A percentile compares a stretch with the other conserved stretches of the same genome.
Evolutionary conservation across 2,329 filamentous ascomycete genomes (phyloP).

Genomic region (Cordyceps fumosorosea): DNA sequence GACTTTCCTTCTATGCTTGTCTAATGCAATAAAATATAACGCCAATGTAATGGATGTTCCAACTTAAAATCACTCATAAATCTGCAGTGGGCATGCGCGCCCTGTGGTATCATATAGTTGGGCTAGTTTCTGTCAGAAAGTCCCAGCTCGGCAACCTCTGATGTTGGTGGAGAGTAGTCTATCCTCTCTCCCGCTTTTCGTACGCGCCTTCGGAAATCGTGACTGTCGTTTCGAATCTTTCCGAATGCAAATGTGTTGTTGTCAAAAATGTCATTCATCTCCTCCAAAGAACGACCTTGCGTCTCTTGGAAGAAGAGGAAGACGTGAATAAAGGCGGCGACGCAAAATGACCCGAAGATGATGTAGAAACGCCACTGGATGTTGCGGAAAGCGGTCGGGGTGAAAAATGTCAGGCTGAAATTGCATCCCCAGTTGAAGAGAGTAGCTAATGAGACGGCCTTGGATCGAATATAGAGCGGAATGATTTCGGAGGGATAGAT

Average conservation of each 20-base stretch:
- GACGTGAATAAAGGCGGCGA: conserved; percentile 14
- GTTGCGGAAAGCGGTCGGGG: conserved; percentile 24
- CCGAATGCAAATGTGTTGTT: conserved; percentile 16
- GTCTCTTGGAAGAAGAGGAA: conserved; percentile 17
- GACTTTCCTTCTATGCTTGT: neutral
- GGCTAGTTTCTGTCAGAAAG: conserved; percentile 7
- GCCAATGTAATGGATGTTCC: neutral
- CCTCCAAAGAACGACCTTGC: conserved; percentile 12
- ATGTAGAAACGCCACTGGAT: conserved; percentile 20
- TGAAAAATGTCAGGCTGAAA: conserved; percentile 27
- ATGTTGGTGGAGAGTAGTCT: conserved; percentile 12
- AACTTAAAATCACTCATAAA: neutral
- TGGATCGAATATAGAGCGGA: conserved; percentile 35
- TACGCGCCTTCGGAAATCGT: conserved; percentile 8
- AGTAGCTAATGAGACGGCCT: conserved; percentile 37
- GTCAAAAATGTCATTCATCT: conserved; percentile 16
- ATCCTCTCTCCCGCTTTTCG: conserved; percentile 9
- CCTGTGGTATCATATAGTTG: conserved; percentile 4
- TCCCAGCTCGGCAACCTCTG: conserved; percentile 11
- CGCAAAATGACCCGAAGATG: conserved; percentile 16
- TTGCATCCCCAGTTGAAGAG: conserved; percentile 31
- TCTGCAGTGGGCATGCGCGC: neutral
- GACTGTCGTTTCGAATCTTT: conserved; percentile 10
- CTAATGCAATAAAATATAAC: conserved; percentile 4
- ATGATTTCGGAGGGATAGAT: conserved; percentile 43